Conservation (phyloP, 2,329 filamentous ascomycete species). For the Cercospora janseana region DNA sequence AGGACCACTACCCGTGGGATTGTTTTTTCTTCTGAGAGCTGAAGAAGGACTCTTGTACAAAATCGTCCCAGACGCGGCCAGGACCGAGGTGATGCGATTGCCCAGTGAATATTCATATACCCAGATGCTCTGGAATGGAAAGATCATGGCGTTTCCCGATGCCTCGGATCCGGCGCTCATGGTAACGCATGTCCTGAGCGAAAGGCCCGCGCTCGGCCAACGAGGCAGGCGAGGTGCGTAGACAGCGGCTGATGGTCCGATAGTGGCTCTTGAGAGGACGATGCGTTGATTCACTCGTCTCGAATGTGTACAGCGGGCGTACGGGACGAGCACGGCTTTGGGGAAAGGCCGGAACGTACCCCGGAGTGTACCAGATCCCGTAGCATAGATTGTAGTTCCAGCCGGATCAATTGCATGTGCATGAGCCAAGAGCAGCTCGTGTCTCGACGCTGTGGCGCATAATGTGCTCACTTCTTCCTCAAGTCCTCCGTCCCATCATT, state of each 20-base stretch:
- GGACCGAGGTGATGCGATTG: constrained; percentile 14
- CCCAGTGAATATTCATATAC: constrained; percentile 24
- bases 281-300: constrained; percentile 12
- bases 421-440: no score
- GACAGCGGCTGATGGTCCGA: background rate
- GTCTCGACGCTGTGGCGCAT: background rate
- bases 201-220: background rate
- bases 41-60: background rate
- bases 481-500: constrained; percentile 35
- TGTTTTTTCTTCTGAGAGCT: constrained; percentile 5
- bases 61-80: constrained; percentile 3
- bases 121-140: constrained; percentile 20
- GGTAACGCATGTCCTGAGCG: constrained; percentile 15
- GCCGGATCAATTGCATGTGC: no score
- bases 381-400: no score
- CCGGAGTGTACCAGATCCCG: background rate
- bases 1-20: constrained; percentile 27
- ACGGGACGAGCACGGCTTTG: background rate
- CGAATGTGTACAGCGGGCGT: background rate
- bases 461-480: constrained; percentile 30
- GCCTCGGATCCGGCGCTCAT: constrained; percentile 25
- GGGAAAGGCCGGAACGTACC: no score
- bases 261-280: constrained; percentile 18
- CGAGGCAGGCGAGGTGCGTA: background rate
- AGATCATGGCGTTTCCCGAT: constrained; percentile 24